A percentile compares a stretch with the other conserved stretches of the same genome.
phyloP scores from a whole-genome alignment of 2,329 filamentous ascomycete species.

The Acephala macrosclerotiorum region DNA sequence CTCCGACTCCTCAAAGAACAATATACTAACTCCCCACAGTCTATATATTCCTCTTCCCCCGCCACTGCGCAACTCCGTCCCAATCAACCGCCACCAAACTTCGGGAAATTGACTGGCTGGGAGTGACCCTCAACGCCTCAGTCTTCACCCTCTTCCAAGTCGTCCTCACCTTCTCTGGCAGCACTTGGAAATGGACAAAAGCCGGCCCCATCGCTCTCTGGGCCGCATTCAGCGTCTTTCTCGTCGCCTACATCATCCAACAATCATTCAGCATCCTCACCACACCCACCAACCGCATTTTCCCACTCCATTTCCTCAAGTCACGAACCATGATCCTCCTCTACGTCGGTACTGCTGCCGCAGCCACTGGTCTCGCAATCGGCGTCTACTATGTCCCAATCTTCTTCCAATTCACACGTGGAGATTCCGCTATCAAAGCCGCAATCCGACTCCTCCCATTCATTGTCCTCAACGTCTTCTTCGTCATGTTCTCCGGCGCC shows the following conservation, averaged over 20 bases:
- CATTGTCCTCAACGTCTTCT: slow-evolving; percentile 47
- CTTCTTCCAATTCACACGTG: slow-evolving; percentile 56
- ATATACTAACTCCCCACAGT: slow-evolving; percentile 18
- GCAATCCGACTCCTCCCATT: slow-evolving; percentile 45
- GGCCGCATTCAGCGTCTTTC: slow-evolving; percentile 51
- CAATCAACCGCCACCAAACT: slow-evolving; percentile 21
- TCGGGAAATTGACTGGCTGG: slow-evolving; percentile 44
- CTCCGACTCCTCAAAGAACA: not conserved
- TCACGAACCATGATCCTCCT: slow-evolving; percentile 32
- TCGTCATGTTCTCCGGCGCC: slow-evolving; percentile 48
- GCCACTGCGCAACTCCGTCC: slow-evolving; percentile 16
- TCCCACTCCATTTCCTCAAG: slow-evolving; percentile 35
- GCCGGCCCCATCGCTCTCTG: slow-evolving; percentile 37
- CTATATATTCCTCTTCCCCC: slow-evolving; percentile 35
- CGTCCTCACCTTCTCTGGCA: slow-evolving; percentile 40
- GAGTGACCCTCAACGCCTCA: slow-evolving; percentile 41
- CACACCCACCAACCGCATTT: slow-evolving; percentile 26
- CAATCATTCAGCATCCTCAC: slow-evolving; percentile 37
- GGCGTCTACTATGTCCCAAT: slow-evolving; percentile 54
- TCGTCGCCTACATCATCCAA: slow-evolving; percentile 21
- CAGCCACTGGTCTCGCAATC: slow-evolving; percentile 55
- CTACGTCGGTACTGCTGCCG: slow-evolving; percentile 47
- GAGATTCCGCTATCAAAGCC: slow-evolving; percentile 53
- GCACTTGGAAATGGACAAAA: slow-evolving; percentile 36
- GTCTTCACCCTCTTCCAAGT: slow-evolving; percentile 38